Evolutionary conservation across 2,329 filamentous ascomycete genomes (phyloP).

Genomic region (Aspergillus texensis): DNA sequence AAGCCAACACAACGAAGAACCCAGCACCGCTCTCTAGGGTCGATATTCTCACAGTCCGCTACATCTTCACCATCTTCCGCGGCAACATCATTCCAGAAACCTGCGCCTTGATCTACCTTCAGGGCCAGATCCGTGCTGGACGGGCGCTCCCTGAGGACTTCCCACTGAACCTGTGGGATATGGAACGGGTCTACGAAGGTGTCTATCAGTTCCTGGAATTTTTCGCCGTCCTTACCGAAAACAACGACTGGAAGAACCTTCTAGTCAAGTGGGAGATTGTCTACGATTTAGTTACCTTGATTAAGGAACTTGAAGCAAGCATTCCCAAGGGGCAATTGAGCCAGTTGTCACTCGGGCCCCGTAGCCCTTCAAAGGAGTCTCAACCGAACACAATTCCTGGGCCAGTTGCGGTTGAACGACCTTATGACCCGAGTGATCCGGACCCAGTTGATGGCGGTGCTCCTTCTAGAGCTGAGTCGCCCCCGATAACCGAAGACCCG

Average conservation of each 20-base stretch:
- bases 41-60: constrained; percentile 73
- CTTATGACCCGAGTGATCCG: constrained; percentile 58
- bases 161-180: constrained; percentile 93
- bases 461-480: constrained; percentile 48
- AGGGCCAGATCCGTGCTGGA: constrained; percentile 82
- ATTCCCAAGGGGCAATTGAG: constrained; percentile 79
- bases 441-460: constrained; percentile 46
- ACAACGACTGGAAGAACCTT: constrained; percentile 78
- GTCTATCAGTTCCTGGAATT: constrained; percentile 94
- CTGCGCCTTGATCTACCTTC: constrained; percentile 88
- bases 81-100: constrained; percentile 92
- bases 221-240: constrained; percentile 84
- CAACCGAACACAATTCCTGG: constrained; percentile 36
- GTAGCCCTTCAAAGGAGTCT: constrained; percentile 32
- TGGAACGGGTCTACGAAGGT: constrained; percentile 94
- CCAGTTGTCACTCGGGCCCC: constrained; percentile 35
- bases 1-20: constrained; percentile 60
- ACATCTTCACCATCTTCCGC: constrained; percentile 89
- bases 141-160: constrained; percentile 81
- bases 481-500: constrained; percentile 61
- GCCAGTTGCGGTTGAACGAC: constrained; percentile 63
- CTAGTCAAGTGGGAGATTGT: constrained; percentile 90
- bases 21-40: constrained; percentile 58
- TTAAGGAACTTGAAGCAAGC: constrained; percentile 83
- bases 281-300: constrained; percentile 82